Evolutionary conservation across 2,329 filamentous ascomycete species (phyloP).

Genomic region (Curvularia eragrostidis): DNA sequence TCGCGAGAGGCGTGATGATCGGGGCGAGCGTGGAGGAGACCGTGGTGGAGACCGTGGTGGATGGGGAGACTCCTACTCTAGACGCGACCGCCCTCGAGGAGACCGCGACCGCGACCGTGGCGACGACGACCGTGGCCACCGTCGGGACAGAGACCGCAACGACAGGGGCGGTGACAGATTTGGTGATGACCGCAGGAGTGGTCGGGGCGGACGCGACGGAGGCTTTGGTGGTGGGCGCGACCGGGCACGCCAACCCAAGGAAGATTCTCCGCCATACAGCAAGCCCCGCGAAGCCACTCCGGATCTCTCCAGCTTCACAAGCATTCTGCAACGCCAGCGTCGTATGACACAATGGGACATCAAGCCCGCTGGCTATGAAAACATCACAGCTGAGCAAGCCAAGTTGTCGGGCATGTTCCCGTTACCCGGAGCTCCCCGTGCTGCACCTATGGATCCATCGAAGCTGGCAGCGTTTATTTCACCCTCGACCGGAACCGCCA

Average conservation of each 20-base stretch:
- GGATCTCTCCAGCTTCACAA: slow-evolving; percentile 85
- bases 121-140: slow-evolving; percentile 44
- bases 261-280: slow-evolving; percentile 73
- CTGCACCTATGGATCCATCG: slow-evolving; percentile 93
- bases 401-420: slow-evolving; percentile 99
- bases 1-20: slow-evolving; percentile 61
- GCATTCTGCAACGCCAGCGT: slow-evolving; percentile 84
- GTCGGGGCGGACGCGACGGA: slow-evolving; percentile 36
- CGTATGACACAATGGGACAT: slow-evolving; percentile 99
- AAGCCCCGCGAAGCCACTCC: slow-evolving; percentile 96
- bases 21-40: slow-evolving; percentile 40
- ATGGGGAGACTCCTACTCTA: slow-evolving; percentile 63
- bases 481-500: slow-evolving; percentile 75
- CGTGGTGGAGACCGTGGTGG: slow-evolving; percentile 57
- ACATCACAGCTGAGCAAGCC: slow-evolving; percentile 96
- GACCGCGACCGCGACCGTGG: slow-evolving; percentile 22
- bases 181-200: slow-evolving; percentile 48
- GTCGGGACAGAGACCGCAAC: slow-evolving; percentile 54
- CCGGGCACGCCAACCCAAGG: slow-evolving; percentile 69
- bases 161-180: slow-evolving; percentile 59
- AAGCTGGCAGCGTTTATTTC: slow-evolving; percentile 96
- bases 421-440: slow-evolving; percentile 89
- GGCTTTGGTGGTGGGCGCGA: slow-evolving; percentile 52
- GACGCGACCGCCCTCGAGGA: slow-evolving; percentile 44
- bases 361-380: slow-evolving; percentile 97